Evolutionary conservation across 805 yeast species (phyloP).

Genomic region (Saccharomycopsis fermentans): DNA sequence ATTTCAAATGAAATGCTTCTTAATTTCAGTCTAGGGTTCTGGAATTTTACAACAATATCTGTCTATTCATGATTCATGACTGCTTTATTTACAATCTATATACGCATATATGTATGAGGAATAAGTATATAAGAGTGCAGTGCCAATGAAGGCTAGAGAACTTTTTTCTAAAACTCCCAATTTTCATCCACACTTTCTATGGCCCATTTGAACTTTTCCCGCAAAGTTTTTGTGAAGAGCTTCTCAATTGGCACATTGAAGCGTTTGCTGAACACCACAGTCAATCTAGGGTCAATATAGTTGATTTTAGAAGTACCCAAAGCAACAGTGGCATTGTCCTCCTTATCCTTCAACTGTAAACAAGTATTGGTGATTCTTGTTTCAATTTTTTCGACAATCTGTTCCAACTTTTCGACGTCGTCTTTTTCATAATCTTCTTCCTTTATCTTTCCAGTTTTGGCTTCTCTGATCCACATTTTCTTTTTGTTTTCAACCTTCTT

Average conservation of each 20-base stretch:
- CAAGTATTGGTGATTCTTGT: constrained; percentile 57
- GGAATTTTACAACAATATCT: no score
- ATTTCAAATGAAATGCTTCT: no score
- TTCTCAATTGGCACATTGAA: constrained; percentile 86
- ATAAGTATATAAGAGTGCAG: not conserved
- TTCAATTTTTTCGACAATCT: constrained; percentile 63
- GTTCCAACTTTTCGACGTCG: constrained; percentile 58
- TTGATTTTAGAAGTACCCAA: constrained; percentile 89
- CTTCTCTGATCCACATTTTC: constrained; percentile 45
- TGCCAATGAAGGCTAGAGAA: not conserved
- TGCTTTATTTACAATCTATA: not conserved
- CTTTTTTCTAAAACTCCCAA: constrained; percentile 58
- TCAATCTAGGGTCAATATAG: constrained; percentile 88
- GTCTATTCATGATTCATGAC: not conserved
- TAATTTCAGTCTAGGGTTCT: no score
- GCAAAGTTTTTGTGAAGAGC: constrained; percentile 77
- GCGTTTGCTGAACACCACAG: constrained; percentile 81
- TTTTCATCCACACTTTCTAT: constrained; percentile 79
- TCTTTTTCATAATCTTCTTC: constrained; percentile 36
- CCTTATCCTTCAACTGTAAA: constrained; percentile 79
- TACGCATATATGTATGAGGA: not conserved
- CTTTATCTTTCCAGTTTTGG: constrained; percentile 37
- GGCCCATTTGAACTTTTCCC: constrained; percentile 95
- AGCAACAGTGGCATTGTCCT: constrained; percentile 89
- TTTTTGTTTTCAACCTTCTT: constrained; percentile 42